Evolutionary conservation across 192 early-diverging fungal genomes (phyloP), one percentile per base, ranked within the genome.

Genomic region (Allomyces macrogynus): DNA sequence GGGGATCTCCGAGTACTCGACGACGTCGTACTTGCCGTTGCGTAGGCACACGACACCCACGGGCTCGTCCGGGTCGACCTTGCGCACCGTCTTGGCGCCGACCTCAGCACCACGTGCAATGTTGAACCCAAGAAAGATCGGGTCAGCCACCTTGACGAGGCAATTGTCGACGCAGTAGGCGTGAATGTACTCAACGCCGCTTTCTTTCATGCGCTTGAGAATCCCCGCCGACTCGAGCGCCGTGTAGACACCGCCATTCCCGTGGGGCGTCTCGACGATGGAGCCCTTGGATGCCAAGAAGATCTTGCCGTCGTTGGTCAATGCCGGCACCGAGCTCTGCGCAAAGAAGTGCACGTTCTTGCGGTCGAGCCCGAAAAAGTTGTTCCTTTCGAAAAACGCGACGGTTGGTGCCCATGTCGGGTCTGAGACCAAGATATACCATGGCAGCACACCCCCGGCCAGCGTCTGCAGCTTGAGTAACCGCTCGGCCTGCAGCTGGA

Each of bases 151-250:
- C 62, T 89, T 87, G 67, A 93, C 93, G 24, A 99, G 77, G 64
- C 94, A 93, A 74, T 99, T 99, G 74, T 99, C 95, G 25, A 99
- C 94, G 71, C 94, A 91, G 81, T 96, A 97, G 40, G 86, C 86
- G 74, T 99, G 95, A 24, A 91, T 75, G 73, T 88, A 93, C 68
- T 86, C 79, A 64, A 99, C 82, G 40, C 88, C 86, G 69, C 92
- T 87, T 60, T 76, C 71, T 32, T 83, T 84, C 67, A 99, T 79
- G 69, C 88, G 86, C 57, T 73, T 79, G 44, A 97, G 76, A 1
- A 91, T 84, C 44, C 89, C 89, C 70, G 88, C 89, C 27, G 78
- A 74, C 61, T 85, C 82, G 26, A 99, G 77, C 25, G 93, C 93
- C 60, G 90, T 86, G 76, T 99, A 99, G 69, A 99, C 91, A 61